A percentile compares a stretch with the other conserved stretches of the same genome.
These are phyloP conservation scores for Apiotrichum siamense DNA, from an alignment of 1,284 basidiomycete species.

Conservation along the genomic window DNA sequence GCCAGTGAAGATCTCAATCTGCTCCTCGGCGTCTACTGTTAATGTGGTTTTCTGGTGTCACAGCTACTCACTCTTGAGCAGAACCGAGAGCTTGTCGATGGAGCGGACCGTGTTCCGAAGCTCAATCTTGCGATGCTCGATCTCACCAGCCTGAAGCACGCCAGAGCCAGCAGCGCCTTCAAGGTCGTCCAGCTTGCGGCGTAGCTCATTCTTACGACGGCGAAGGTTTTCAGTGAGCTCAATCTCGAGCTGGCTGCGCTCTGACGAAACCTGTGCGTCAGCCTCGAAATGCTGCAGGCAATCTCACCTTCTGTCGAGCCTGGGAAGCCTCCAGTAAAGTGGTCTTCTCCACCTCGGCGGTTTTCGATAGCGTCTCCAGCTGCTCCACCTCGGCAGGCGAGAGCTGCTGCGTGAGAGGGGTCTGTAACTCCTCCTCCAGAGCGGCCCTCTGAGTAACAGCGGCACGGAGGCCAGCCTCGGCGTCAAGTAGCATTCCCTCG, in stretches of 20 bases:
- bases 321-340: constrained; percentile 63
- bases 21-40: constrained; percentile 47
- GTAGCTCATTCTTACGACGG: constrained; percentile 70
- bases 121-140: constrained; percentile 65
- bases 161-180: constrained; percentile 57
- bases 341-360: constrained; percentile 69
- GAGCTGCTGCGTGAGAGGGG: constrained; percentile 68
- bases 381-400: constrained; percentile 64
- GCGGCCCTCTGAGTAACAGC: constrained; percentile 52
- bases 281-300: background rate
- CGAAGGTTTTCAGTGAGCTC: constrained; percentile 85
- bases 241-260: constrained; percentile 78
- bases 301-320: constrained; percentile 63
- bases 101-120: constrained; percentile 60
- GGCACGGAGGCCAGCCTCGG: constrained; percentile 59
- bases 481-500: constrained; percentile 63
- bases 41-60: constrained; percentile 5
- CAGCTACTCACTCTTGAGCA: constrained; percentile 56
- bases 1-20: constrained; percentile 57
- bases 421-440: constrained; percentile 66
- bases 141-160: constrained; percentile 55
- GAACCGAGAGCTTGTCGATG: constrained; percentile 60
- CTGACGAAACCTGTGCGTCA: constrained; percentile 60
- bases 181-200: constrained; percentile 68
- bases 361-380: constrained; percentile 66